Conservation (phyloP, 176 grass and related monocot genomes). For the Oryza glumipatula region DNA sequence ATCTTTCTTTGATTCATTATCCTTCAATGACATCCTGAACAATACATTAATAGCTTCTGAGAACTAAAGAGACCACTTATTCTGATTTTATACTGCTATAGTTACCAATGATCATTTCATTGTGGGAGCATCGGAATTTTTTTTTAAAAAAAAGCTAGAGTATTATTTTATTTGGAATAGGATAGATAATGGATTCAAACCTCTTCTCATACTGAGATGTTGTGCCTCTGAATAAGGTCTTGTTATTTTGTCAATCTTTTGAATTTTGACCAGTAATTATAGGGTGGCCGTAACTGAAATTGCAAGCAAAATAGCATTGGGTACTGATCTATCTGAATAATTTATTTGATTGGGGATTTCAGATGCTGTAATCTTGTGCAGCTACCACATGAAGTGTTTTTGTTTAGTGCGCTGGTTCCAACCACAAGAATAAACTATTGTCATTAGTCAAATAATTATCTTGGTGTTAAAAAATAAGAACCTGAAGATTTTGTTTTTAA, state of each 20-base stretch:
- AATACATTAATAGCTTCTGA: neutral
- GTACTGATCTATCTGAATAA: neutral
- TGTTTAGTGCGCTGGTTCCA: neutral
- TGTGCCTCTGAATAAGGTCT: neutral
- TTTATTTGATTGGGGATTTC: neutral
- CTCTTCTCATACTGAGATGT: neutral
- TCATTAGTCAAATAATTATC: neutral
- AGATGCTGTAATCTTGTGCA: neutral
- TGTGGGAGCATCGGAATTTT: neutral
- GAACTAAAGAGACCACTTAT: neutral
- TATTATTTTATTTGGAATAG: neutral
- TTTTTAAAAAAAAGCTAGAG: neutral
- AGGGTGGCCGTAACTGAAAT: neutral
- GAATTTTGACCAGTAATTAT: neutral
- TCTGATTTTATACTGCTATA: neutral
- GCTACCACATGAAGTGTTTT: neutral
- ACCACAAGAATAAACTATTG: neutral
- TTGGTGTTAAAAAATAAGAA: neutral
- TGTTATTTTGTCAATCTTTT: neutral
- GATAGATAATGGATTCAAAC: neutral
- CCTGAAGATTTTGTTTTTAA: neutral
- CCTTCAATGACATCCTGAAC: neutral
- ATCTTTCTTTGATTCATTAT: neutral
- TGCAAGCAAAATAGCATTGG: constrained; percentile 25
- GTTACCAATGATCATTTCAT: neutral